Evolutionary conservation across 345 rosid species (phyloP).

Genomic region (Eucalyptus tenuipes): DNA sequence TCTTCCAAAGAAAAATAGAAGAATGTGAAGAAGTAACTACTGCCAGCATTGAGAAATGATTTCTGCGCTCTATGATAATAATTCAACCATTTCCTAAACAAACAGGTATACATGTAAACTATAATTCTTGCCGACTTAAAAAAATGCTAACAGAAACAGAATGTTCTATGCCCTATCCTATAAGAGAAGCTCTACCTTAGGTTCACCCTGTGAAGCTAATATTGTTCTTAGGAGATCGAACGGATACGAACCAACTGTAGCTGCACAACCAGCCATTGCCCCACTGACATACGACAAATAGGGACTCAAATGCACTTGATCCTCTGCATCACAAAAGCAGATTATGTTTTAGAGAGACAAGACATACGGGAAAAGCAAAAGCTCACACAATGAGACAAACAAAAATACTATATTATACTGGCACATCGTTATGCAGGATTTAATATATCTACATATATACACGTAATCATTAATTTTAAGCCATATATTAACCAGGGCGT

Average conservation of each 20-base stretch:
- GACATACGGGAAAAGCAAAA: not conserved
- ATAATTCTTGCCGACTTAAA: not conserved
- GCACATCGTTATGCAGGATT: not conserved
- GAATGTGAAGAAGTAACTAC: not conserved
- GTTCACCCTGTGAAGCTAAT: constrained; percentile 96
- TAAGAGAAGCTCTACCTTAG: constrained; percentile 44
- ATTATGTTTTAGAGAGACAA: not conserved
- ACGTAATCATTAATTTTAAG: not conserved
- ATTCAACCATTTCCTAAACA: not conserved
- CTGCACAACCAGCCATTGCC: constrained; percentile 90
- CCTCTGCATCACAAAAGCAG: constrained; percentile 39
- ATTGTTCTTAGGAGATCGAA: constrained; percentile 91
- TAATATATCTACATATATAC: not conserved
- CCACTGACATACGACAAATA: constrained; percentile 79
- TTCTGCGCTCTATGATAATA: not conserved
- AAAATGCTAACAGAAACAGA: not conserved
- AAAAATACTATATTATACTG: not conserved
- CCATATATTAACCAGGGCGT: not conserved
- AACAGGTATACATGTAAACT: not conserved
- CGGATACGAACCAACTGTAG: constrained; percentile 97
- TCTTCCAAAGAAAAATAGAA: not conserved
- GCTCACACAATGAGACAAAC: not conserved
- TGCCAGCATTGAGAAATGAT: not conserved
- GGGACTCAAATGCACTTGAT: constrained; percentile 76
- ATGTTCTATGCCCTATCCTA: not conserved